phyloP scores from a whole-genome alignment of 257 asterid genomes.

The Capsicum pubescens region DNA sequence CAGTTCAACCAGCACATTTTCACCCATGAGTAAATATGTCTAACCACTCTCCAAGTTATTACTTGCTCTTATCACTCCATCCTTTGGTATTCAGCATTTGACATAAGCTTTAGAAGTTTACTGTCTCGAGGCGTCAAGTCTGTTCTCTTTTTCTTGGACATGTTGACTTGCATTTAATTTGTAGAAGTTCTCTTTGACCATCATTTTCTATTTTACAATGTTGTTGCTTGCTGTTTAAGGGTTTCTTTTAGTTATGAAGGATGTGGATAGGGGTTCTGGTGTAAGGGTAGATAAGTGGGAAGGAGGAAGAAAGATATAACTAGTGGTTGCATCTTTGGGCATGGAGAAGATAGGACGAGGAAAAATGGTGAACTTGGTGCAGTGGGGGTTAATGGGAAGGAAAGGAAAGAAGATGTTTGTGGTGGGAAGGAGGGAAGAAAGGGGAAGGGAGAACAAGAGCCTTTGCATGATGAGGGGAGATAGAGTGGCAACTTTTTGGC shows the following conservation, averaged over 20 bases:
- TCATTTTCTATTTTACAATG: neutral
- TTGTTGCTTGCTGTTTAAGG: neutral
- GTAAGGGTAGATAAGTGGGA: neutral
- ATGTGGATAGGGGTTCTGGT: neutral
- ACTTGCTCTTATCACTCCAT: neutral
- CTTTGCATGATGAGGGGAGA: neutral
- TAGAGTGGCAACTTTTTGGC: neutral
- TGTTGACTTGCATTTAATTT: neutral
- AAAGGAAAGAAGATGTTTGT: neutral
- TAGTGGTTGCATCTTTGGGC: constrained; percentile 6
- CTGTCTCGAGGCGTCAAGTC: neutral
- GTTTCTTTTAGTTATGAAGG: neutral
- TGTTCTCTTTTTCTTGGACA: neutral
- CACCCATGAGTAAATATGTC: neutral
- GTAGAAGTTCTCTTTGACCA: neutral
- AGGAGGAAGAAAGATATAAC: constrained; percentile 8
- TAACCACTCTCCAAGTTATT: neutral
- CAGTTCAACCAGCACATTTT: neutral
- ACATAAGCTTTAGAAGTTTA: neutral
- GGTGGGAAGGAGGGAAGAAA: neutral
- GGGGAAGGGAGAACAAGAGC: neutral
- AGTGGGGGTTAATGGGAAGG: neutral
- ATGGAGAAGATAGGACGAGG: neutral
- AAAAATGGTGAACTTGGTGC: neutral
- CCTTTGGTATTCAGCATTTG: neutral